Conservation (phyloP, 1,284 basidiomycete genomes). For the Abortiporus biennis region DNA sequence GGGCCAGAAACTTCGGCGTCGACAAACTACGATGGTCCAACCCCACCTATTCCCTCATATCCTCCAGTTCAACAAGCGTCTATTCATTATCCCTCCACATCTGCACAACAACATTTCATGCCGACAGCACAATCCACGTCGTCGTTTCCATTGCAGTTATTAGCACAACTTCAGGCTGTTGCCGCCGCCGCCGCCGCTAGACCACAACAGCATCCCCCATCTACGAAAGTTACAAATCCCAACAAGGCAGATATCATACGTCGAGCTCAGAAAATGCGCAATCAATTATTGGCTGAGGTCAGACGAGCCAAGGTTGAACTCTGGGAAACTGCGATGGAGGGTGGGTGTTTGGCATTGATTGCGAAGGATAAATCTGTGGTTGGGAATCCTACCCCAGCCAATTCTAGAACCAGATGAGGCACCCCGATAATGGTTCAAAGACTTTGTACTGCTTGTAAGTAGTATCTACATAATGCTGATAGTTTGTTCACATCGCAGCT, state of each 20-base stretch:
- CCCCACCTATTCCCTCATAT: constrained; percentile 10
- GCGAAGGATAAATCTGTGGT: constrained; percentile 32
- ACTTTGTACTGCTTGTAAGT: too few relatives aligned
- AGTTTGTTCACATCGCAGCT: too few relatives aligned
- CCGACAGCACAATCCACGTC: neutral
- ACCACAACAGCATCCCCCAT: too few relatives aligned
- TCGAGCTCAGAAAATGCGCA: constrained; percentile 45
- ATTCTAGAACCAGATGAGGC: too few relatives aligned
- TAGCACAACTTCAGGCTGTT: too few relatives aligned
- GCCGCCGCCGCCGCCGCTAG: too few relatives aligned
- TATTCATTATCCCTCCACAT: too few relatives aligned
- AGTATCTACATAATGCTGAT: too few relatives aligned
- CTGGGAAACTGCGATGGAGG: constrained; percentile 72
- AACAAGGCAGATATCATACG: constrained; percentile 35
- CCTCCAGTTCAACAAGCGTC: constrained; percentile 4
- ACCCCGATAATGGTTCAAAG: too few relatives aligned
- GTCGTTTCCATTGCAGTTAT: neutral
- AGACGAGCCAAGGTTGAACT: constrained; percentile 55
- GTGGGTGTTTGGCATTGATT: constrained; percentile 56
- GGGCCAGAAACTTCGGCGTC: neutral
- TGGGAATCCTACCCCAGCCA: too few relatives aligned
- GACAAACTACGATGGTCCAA: constrained; percentile 8
- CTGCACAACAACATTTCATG: constrained; percentile 7
- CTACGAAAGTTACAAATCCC: constrained; percentile 7
- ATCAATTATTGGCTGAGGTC: constrained; percentile 48